Base-by-base conservation (phyloP, 2,329 filamentous ascomycete genomes). In the Trichoderma semiorbis region DNA sequence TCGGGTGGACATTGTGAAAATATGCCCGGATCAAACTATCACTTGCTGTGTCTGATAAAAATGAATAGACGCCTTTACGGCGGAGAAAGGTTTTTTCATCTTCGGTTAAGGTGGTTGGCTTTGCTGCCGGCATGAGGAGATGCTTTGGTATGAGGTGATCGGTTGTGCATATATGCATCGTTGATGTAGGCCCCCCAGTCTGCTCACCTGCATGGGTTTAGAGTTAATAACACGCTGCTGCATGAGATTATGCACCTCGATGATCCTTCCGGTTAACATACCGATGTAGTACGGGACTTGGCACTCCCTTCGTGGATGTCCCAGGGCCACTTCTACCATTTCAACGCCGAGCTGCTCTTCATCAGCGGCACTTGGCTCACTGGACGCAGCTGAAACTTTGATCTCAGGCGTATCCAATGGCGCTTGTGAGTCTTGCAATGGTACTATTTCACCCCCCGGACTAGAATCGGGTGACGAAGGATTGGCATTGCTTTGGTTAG, bases 281-380 rank as follows among this genome's bases (percentile, higher is more conserved):
- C 67, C 67, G 34, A 69, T 50, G 28, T 69, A 69, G 21, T 69
- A 69, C 47, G 67, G 67, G 26, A 69, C 57, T 34, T 61, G 67
- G 28, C 67, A 57, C 26, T 43, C 39, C 39, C 57, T 62, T 69
- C 57, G 57, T 10, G 66, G 66, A 24, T 62, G 57, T 3, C 67
- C 67, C 14, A 69, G 18, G 7, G 67, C 67, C 7, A 43, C 67
- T 21, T 69, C 67, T 28, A 69, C 57, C 55, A 69, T 69, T 16
- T 69, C 67, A 21, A 69, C 55, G 6, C 67, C 67, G 28, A 69
- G 28, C 43, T 43, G 57, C 12, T 69, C 67, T 7, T 62, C 67
- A n/a, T 69, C 67, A 5, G 67, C 57, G 28, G 36, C 28, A 36
- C 67, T 69, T 8, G 16, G 57, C 10, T 69, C 55, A 8, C 57